These are phyloP conservation scores for Ogataea paradorogensis DNA, from an alignment of 805 yeast genomes.

Conservation along the genomic window DNA sequence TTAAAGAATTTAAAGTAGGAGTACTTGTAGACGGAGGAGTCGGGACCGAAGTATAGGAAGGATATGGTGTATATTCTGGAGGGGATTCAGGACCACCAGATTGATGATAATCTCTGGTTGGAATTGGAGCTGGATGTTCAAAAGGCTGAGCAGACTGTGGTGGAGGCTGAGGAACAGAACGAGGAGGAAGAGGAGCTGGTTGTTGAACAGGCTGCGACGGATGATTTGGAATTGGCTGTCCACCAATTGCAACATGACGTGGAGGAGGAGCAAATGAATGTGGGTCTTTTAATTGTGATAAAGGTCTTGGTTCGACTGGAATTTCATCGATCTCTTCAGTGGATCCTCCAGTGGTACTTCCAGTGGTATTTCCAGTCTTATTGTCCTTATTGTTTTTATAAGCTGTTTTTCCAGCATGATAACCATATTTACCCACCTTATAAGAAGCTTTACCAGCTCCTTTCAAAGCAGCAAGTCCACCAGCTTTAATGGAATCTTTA, in stretches of 20 bases:
- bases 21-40: background rate
- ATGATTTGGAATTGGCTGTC: conserved; percentile 18
- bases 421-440: conserved; percentile 46
- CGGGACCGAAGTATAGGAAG: background rate
- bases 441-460: conserved; percentile 52
- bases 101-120: conserved; percentile 5
- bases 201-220: conserved; percentile 1
- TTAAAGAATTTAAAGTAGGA: background rate
- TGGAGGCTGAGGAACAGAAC: conserved; percentile 2
- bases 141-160: background rate
- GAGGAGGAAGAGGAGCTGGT: conserved; percentile 2
- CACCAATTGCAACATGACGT: conserved; percentile 23
- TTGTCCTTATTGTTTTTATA: conserved; percentile 48
- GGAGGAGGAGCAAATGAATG: conserved; percentile 36
- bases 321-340: conserved; percentile 13
- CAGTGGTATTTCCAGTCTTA: conserved; percentile 11
- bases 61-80: conserved; percentile 7
- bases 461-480: conserved; percentile 45
- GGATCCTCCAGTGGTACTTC: background rate
- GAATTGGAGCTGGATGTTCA: conserved; percentile 3
- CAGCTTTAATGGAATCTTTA: conserved; percentile 49
- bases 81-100: conserved; percentile 10
- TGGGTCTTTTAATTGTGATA: conserved; percentile 28
- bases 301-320: conserved; percentile 20
- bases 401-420: conserved; percentile 43